Conservation (phyloP, 2,329 filamentous ascomycete genomes). For the Endocalyx cinctus region DNA sequence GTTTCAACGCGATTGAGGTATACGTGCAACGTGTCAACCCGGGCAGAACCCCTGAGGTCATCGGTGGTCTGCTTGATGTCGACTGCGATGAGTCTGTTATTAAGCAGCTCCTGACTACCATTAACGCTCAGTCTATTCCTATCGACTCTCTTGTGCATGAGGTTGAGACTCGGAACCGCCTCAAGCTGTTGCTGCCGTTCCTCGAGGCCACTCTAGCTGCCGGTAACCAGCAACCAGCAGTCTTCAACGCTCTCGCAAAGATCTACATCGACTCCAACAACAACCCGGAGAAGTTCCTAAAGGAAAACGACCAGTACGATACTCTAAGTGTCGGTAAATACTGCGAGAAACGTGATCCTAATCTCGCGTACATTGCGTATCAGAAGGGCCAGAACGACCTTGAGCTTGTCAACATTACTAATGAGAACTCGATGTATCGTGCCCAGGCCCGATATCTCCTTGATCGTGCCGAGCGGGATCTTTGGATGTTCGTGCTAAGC, state of each 20-base stretch:
- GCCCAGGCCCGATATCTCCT: constrained; percentile 94
- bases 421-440: constrained; percentile 99
- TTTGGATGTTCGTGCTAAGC: constrained; percentile 93
- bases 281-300: constrained; percentile 94
- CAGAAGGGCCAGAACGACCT: constrained; percentile 95
- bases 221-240: constrained; percentile 92
- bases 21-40: constrained; percentile 98
- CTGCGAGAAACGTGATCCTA: constrained; percentile 97
- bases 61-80: constrained; percentile 90
- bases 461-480: constrained; percentile 81
- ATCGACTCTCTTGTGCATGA: constrained; percentile 92
- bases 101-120: constrained; percentile 81
- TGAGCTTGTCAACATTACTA: constrained; percentile 95
- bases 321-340: constrained; percentile 91
- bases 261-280: constrained; percentile 99
- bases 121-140: constrained; percentile 78
- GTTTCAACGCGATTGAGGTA: constrained; percentile 97
- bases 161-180: constrained; percentile 91
- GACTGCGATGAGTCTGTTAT: constrained; percentile 97
- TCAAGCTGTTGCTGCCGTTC: constrained; percentile 95
- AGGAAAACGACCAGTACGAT: constrained; percentile 96
- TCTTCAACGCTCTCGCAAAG: constrained; percentile 96
- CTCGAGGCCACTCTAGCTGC: constrained; percentile 84
- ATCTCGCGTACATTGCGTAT: constrained; percentile 91
- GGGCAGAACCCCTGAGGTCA: constrained; percentile 80